These are phyloP conservation scores for Hypholoma sublateritium DNA, from an alignment of 768 basidiomycete genomes.

Conservation along the genomic window DNA sequence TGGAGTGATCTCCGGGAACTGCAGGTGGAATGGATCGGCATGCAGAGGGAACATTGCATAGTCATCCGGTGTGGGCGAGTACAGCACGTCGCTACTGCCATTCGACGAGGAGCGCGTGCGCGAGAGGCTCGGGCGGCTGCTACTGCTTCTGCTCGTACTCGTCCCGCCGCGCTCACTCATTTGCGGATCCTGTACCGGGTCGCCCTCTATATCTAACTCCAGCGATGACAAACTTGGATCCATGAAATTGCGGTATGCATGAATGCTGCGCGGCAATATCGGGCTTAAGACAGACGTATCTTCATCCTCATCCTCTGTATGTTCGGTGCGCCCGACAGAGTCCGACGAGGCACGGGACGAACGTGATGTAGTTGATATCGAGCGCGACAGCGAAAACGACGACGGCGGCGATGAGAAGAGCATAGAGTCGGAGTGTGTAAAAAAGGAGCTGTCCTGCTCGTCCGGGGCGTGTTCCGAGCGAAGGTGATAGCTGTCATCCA, in stretches of 20 bases:
- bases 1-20: neutral
- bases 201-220: conserved; percentile 13
- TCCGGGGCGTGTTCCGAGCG: neutral
- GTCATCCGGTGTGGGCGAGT: conserved; percentile 15
- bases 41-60: conserved; percentile 11
- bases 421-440: conserved; percentile 5
- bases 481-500: neutral
- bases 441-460: neutral
- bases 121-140: conserved; percentile 16
- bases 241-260: neutral
- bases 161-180: neutral
- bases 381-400: conserved; percentile 39
- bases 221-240: conserved; percentile 17
- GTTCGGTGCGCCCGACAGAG: conserved; percentile 8
- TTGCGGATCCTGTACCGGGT: neutral
- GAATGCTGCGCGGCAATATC: neutral
- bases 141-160: conserved; percentile 13
- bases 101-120: conserved; percentile 21
- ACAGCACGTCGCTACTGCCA: conserved; percentile 18
- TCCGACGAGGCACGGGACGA: conserved; percentile 32
- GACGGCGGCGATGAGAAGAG: conserved; percentile 26
- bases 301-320: neutral
- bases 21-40: neutral
- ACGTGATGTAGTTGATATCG: conserved; percentile 37
- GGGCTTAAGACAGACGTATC: neutral